phyloP scores from a whole-genome alignment of 139 green algal species.

The Chlorella ohadii region DNA sequence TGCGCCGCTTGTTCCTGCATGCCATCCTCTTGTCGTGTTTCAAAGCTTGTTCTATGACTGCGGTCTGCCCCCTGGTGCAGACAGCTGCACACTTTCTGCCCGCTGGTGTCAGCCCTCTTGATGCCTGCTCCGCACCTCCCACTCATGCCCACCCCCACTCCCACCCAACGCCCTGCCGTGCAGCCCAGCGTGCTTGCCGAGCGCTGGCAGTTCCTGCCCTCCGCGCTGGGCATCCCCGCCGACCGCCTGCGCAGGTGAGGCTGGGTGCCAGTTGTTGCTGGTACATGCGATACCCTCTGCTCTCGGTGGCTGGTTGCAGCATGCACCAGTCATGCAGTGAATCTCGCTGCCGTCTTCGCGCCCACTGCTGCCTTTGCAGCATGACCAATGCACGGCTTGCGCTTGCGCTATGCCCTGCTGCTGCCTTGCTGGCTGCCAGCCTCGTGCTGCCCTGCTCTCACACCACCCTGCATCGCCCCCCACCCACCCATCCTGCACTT shows the following conservation, averaged over 20 bases:
- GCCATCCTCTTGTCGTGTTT: too few species aligned
- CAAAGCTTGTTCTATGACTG: too few species aligned
- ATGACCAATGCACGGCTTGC: too few species aligned
- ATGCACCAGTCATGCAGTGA: too few species aligned
- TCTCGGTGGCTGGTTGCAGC: too few species aligned
- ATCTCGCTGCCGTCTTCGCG: too few species aligned
- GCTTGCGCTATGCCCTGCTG: too few species aligned
- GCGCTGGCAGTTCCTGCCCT: conserved; percentile 3
- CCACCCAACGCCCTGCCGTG: background rate
- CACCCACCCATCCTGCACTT: background rate
- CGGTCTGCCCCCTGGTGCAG: too few species aligned
- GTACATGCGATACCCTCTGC: too few species aligned
- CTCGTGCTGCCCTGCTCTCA: background rate
- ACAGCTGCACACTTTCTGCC: too few species aligned
- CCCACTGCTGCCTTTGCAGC: too few species aligned
- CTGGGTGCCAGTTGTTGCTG: too few species aligned
- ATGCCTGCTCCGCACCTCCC: background rate
- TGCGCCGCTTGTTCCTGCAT: background rate
- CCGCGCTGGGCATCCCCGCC: conserved; percentile 2
- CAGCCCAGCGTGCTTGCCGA: conserved; percentile 3
- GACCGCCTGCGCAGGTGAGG: conserved; percentile 5
- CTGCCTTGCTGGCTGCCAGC: background rate
- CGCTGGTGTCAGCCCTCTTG: background rate
- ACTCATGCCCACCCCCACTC: background rate
- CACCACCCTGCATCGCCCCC: background rate